These are phyloP conservation scores for Chrysochromulina parva DNA, from an alignment of 78 protist species.

Conservation along the genomic window DNA sequence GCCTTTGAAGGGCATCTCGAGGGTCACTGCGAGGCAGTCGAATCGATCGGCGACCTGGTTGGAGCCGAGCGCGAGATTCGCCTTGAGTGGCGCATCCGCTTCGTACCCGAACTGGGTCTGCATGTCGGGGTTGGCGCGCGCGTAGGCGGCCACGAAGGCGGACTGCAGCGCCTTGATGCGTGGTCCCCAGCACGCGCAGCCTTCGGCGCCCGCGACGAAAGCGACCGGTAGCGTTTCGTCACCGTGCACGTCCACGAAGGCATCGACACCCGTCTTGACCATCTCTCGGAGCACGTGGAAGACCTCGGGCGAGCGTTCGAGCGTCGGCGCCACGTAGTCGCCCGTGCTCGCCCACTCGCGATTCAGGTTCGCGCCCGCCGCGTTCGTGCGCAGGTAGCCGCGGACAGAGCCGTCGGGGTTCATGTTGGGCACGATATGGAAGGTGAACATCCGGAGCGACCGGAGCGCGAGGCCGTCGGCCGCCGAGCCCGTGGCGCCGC, in stretches of 20 bases:
- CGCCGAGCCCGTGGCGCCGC: neutral
- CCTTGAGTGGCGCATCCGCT: neutral
- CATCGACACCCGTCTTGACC: neutral
- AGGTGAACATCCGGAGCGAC: neutral
- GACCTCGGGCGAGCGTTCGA: conserved; percentile 5
- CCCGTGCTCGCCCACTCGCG: conserved; percentile 10
- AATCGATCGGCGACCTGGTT: neutral
- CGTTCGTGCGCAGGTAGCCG: conserved; percentile 20
- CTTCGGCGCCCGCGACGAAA: conserved; percentile 3
- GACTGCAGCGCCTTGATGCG: neutral
- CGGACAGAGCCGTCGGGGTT: conserved; percentile 7
- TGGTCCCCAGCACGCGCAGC: neutral
- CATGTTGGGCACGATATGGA: neutral
- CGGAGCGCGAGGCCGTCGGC: neutral
- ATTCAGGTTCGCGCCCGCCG: conserved; percentile 16
- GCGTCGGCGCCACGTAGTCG: conserved; percentile 8
- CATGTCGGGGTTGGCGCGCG: conserved; percentile 1
- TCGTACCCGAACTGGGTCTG: neutral
- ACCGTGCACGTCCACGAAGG: conserved; percentile 25
- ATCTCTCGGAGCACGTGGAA: neutral
- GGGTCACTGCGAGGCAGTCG: conserved; percentile 10
- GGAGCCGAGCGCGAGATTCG: conserved; percentile 20
- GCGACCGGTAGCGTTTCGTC: neutral
- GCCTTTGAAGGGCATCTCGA: conserved; percentile 24
- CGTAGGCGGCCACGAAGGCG: neutral